A percentile compares a stretch with the other conserved stretches of the same genome.
These are phyloP conservation scores for Macrophomina pseudophaseolina DNA, from an alignment of 2,329 filamentous ascomycete genomes.

Conservation along the genomic window DNA sequence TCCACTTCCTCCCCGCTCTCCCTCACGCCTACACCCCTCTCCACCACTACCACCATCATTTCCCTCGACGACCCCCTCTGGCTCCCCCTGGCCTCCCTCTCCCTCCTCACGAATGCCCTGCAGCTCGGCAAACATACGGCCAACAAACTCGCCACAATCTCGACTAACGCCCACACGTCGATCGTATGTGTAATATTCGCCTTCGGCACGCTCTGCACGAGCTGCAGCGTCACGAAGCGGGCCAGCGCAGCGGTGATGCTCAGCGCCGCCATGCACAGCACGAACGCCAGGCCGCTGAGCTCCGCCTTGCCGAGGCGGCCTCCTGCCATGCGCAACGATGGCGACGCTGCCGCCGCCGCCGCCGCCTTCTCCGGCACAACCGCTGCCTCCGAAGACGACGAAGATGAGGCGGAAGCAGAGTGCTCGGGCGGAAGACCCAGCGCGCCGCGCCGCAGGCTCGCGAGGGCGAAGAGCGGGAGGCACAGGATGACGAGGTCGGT, in stretches of 20 bases:
- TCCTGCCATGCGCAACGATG: too few relatives aligned
- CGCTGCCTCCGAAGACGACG: background rate
- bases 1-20: slow-evolving; percentile 1
- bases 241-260: slow-evolving; percentile 37
- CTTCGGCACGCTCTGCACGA: slow-evolving; percentile 33
- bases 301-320: slow-evolving; percentile 31
- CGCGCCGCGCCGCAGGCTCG: slow-evolving; percentile 26
- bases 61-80: background rate
- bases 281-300: slow-evolving; percentile 34
- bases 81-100: slow-evolving; percentile 22
- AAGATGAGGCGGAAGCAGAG: too few relatives aligned
- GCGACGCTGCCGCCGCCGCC: too few relatives aligned
- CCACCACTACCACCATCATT: background rate
- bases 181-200: slow-evolving; percentile 41
- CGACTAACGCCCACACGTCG: slow-evolving; percentile 41
- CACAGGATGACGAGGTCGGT: slow-evolving; percentile 38
- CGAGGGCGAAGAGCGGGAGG: slow-evolving; percentile 36
- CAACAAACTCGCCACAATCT: slow-evolving; percentile 38
- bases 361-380: background rate
- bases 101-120: slow-evolving; percentile 33
- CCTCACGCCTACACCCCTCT: background rate
- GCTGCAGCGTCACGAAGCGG: slow-evolving; percentile 36
- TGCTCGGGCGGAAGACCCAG: background rate
- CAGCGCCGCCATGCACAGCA: slow-evolving; percentile 38
- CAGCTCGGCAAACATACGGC: slow-evolving; percentile 37